A percentile compares a stretch with the other conserved stretches of the same genome.
These are phyloP conservation scores for Diatrype stigma DNA, from an alignment of 2,329 filamentous ascomycete species.

Conservation along the genomic window DNA sequence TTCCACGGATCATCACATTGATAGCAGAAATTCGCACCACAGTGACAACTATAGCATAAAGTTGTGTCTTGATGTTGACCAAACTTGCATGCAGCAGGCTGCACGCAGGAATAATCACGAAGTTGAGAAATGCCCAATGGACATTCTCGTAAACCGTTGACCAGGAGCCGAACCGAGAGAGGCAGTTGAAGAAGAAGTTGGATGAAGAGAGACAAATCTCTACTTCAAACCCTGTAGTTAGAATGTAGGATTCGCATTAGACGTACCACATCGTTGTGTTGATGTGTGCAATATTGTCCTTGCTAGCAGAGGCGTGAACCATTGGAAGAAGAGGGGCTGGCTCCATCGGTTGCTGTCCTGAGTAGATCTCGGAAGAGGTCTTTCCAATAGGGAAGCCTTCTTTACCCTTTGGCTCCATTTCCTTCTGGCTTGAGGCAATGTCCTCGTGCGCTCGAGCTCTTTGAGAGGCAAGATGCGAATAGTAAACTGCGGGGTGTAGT, in stretches of 20 bases:
- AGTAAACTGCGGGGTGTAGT: constrained; percentile 86
- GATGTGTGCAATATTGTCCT: constrained; percentile 22
- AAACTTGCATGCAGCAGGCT: no score
- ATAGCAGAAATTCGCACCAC: no score
- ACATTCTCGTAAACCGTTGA: constrained; percentile 9
- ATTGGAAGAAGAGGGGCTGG: constrained; percentile 27
- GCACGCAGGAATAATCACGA: no score
- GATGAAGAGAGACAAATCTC: background rate
- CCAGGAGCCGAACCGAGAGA: constrained; percentile 16
- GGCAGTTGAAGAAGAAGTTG: background rate
- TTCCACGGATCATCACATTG: no score
- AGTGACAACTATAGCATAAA: no score
- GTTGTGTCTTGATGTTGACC: no score
- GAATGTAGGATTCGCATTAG: constrained; percentile 18
- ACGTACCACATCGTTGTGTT: constrained; percentile 42
- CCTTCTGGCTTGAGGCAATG: constrained; percentile 39
- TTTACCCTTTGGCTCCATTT: constrained; percentile 36
- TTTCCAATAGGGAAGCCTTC: constrained; percentile 30
- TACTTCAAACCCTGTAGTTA: background rate
- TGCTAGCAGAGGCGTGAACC: constrained; percentile 10
- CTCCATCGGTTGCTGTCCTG: constrained; percentile 7
- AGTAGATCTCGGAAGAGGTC: constrained; percentile 14
- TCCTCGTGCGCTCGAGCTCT: constrained; percentile 74
- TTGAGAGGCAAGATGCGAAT: constrained; percentile 82
- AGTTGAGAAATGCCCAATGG: background rate